Percentiles rank a stretch among this genome's conserved stretches.
Evolutionary conservation across 2,329 filamentous ascomycete species (phyloP).

Genomic region (Mycocentrospora acerina): DNA sequence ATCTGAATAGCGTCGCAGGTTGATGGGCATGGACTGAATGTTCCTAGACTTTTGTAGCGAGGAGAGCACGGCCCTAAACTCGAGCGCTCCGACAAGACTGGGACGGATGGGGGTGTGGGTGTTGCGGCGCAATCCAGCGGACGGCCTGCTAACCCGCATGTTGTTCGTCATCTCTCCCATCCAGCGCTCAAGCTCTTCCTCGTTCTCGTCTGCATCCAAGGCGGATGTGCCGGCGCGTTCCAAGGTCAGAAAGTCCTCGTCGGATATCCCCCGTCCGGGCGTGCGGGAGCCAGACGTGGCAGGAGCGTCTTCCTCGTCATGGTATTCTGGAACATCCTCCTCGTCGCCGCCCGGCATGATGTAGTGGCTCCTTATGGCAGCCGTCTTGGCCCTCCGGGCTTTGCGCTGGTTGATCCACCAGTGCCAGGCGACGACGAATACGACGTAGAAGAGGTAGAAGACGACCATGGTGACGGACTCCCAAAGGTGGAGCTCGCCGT

Average conservation of each 20-base stretch:
- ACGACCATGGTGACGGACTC: slow-evolving; percentile 88
- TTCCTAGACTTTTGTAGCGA: slow-evolving; percentile 82
- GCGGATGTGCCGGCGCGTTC: slow-evolving; percentile 60
- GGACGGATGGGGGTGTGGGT: slow-evolving; percentile 84
- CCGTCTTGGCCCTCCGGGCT: slow-evolving; percentile 64
- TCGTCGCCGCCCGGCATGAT: slow-evolving; percentile 63
- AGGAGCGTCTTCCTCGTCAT: slow-evolving; percentile 58
- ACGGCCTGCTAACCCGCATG: slow-evolving; percentile 81
- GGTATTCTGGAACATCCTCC: slow-evolving; percentile 55
- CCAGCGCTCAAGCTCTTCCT: slow-evolving; percentile 64
- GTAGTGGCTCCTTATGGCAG: slow-evolving; percentile 73
- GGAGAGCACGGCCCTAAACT: slow-evolving; percentile 89
- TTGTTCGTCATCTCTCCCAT: slow-evolving; percentile 84
- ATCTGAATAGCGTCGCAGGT: slow-evolving; percentile 69
- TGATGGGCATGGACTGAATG: slow-evolving; percentile 68
- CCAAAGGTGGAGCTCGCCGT: slow-evolving; percentile 82
- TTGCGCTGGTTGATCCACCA: slow-evolving; percentile 72
- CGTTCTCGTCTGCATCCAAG: slow-evolving; percentile 59
- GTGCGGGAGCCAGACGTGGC: slow-evolving; percentile 33
- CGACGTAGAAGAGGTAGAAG: slow-evolving; percentile 88
- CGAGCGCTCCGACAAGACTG: slow-evolving; percentile 87
- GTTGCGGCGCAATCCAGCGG: slow-evolving; percentile 65
- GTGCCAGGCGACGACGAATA: slow-evolving; percentile 87
- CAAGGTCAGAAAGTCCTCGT: slow-evolving; percentile 64
- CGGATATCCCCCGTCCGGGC: slow-evolving; percentile 52